Conservation (phyloP, 2,329 filamentous ascomycete species). For the Penicillium italicum region DNA sequence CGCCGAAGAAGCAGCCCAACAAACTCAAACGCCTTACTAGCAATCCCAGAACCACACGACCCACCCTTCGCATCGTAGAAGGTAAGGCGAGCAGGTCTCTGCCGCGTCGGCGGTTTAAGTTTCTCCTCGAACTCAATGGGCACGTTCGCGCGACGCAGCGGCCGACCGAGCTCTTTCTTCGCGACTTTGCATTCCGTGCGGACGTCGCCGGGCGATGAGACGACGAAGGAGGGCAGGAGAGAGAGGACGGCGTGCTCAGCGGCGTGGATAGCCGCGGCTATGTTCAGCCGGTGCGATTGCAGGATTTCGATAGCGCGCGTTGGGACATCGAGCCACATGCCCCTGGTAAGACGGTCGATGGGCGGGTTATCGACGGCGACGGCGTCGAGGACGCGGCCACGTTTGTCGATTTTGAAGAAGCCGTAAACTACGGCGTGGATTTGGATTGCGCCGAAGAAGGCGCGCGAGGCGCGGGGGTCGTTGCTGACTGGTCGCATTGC, state of each 20-base stretch:
- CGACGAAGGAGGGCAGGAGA: conserved; percentile 84
- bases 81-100: conserved; percentile 80
- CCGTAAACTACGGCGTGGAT: conserved; percentile 89
- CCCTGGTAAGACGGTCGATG: conserved; percentile 77
- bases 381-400: conserved; percentile 80
- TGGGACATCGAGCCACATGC: conserved; percentile 94
- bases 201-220: conserved; percentile 85
- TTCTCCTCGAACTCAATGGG: conserved; percentile 13
- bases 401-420: conserved; percentile 94
- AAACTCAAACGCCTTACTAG: conserved; percentile 90
- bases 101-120: conserved; percentile 51
- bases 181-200: conserved; percentile 90
- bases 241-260: conserved; percentile 88
- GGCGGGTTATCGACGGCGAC: conserved; percentile 91
- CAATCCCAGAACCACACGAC: conserved; percentile 76
- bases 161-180: conserved; percentile 77
- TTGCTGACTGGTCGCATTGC: conserved; percentile 68
- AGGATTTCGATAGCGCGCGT: conserved; percentile 75
- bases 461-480: conserved; percentile 57
- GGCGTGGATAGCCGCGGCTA: conserved; percentile 87
- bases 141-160: conserved; percentile 32
- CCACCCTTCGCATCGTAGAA: conserved; percentile 97
- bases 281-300: conserved; percentile 66
- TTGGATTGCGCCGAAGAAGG: conserved; percentile 81
- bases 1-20: conserved; percentile 72